Evolutionary conservation across 2,329 filamentous ascomycete species (phyloP).

Genomic region (Ophiocordyceps sinensis): DNA sequence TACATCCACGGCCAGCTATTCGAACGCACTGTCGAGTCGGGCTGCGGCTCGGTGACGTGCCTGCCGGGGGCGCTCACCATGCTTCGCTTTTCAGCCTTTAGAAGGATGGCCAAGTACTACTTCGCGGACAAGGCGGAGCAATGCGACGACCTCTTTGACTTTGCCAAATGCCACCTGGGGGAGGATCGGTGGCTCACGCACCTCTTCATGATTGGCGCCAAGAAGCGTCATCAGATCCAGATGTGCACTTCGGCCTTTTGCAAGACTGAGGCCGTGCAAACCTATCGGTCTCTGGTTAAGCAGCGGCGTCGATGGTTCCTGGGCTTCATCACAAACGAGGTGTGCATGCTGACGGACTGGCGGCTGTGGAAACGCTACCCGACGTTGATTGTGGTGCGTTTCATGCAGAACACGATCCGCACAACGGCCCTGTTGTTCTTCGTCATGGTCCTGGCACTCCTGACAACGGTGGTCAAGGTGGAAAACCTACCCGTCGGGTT

Average conservation of each 20-base stretch:
- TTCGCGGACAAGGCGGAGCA: constrained; percentile 95
- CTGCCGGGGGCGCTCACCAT: constrained; percentile 91
- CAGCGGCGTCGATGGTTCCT: constrained; percentile 94
- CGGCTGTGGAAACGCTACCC: constrained; percentile 87
- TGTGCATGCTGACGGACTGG: constrained; percentile 92
- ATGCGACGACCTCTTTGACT: constrained; percentile 92
- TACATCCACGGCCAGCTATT: constrained; percentile 96
- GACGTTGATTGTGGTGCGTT: constrained; percentile 68
- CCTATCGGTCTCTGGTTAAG: constrained; percentile 72
- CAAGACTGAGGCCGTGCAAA: constrained; percentile 94
- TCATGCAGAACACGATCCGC: constrained; percentile 92
- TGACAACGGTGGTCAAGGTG: constrained; percentile 69
- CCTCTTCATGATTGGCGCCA: constrained; percentile 95
- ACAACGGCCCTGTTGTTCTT: constrained; percentile 91
- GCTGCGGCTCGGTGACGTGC: constrained; percentile 87
- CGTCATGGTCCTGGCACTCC: constrained; percentile 75
- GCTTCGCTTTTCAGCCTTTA: constrained; percentile 88
- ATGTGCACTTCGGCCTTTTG: constrained; percentile 97
- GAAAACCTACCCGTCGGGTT: constrained; percentile 78
- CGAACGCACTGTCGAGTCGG: constrained; percentile 88
- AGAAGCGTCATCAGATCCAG: constrained; percentile 87
- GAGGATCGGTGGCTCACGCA: constrained; percentile 97
- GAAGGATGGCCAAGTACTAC: constrained; percentile 95
- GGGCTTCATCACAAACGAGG: constrained; percentile 95
- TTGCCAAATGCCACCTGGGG: constrained; percentile 85